Conservation (phyloP, 2,329 filamentous ascomycete genomes). For the Cadophora malorum region DNA sequence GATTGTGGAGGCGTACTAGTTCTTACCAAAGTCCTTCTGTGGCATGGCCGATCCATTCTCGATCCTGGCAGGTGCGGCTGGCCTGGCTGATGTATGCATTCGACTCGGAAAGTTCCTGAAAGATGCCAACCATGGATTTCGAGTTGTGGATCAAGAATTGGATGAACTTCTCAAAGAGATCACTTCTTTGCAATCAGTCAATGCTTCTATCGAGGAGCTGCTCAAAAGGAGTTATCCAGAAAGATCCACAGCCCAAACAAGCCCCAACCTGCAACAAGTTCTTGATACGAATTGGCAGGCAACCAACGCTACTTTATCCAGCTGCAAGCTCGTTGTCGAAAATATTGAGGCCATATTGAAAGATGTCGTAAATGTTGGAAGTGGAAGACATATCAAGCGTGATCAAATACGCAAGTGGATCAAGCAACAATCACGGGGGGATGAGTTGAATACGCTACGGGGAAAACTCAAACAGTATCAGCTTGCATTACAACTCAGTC, state of each 20-base stretch:
- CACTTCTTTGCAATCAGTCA: slow-evolving; percentile 16
- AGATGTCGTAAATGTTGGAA: slow-evolving; percentile 19
- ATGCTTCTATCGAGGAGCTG: slow-evolving; percentile 22
- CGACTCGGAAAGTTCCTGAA: slow-evolving; percentile 24
- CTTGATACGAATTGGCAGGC: slow-evolving; percentile 24
- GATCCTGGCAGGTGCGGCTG: slow-evolving; percentile 20
- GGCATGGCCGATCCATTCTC: slow-evolving; percentile 28
- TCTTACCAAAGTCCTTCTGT: not conserved
- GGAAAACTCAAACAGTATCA: slow-evolving; percentile 23
- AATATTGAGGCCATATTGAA: slow-evolving; percentile 22
- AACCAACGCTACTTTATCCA: slow-evolving; percentile 15
- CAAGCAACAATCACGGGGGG: slow-evolving; percentile 25
- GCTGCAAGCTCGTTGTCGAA: slow-evolving; percentile 18
- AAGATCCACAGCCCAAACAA: not conserved
- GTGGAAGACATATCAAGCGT: slow-evolving; percentile 22
- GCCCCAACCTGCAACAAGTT: slow-evolving; percentile 11
- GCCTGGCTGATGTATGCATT: slow-evolving; percentile 22
- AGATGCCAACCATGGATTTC: slow-evolving; percentile 23
- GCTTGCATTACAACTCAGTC: slow-evolving; percentile 24
- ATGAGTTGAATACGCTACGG: slow-evolving; percentile 20
- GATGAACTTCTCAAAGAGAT: slow-evolving; percentile 24
- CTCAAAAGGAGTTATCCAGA: slow-evolving; percentile 12
- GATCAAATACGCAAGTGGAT: slow-evolving; percentile 26
- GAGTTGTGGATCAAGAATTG: slow-evolving; percentile 24
- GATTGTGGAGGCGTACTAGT: not conserved